A percentile compares a stretch with the other conserved stretches of the same genome.
phyloP scores from a whole-genome alignment of 2,329 filamentous ascomycete genomes.

The Hortaea werneckii region DNA sequence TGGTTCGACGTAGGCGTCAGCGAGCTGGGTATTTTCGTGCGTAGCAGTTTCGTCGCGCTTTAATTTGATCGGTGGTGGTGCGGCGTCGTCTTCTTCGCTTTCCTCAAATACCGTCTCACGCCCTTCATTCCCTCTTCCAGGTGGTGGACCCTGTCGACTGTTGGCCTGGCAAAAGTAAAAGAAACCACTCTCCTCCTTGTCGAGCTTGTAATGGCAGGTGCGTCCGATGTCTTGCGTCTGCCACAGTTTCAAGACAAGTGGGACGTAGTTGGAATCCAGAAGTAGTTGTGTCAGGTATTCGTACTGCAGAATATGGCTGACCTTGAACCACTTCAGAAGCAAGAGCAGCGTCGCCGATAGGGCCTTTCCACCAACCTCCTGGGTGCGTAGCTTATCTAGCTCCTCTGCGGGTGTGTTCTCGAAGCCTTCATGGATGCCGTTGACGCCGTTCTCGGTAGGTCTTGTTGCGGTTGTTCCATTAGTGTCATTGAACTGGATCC shows the following conservation, averaged over 20 bases:
- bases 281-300: slow-evolving; percentile 91
- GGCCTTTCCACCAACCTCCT: slow-evolving; percentile 85
- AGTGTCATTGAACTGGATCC: slow-evolving; percentile 29
- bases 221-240: slow-evolving; percentile 90
- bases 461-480: slow-evolving; percentile 13
- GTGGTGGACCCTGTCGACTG: slow-evolving; percentile 46
- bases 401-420: slow-evolving; percentile 49
- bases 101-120: slow-evolving; percentile 19
- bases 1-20: neutral
- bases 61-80: slow-evolving; percentile 67
- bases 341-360: slow-evolving; percentile 80
- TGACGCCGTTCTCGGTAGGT: slow-evolving; percentile 27
- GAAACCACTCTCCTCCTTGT: slow-evolving; percentile 76
- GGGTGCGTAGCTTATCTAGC: slow-evolving; percentile 65
- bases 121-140: slow-evolving; percentile 4
- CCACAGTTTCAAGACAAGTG: slow-evolving; percentile 83
- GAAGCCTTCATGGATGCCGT: slow-evolving; percentile 17
- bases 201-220: slow-evolving; percentile 74
- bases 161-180: slow-evolving; percentile 78
- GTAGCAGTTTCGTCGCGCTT: slow-evolving; percentile 27
- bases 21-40: neutral
- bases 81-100: slow-evolving; percentile 56
- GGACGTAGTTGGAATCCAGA: slow-evolving; percentile 89
- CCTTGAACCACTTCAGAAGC: slow-evolving; percentile 91
- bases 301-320: slow-evolving; percentile 89